These are phyloP conservation scores for Aspergillus costaricaensis DNA, from an alignment of 2,329 filamentous ascomycete genomes.

Conservation along the genomic window DNA sequence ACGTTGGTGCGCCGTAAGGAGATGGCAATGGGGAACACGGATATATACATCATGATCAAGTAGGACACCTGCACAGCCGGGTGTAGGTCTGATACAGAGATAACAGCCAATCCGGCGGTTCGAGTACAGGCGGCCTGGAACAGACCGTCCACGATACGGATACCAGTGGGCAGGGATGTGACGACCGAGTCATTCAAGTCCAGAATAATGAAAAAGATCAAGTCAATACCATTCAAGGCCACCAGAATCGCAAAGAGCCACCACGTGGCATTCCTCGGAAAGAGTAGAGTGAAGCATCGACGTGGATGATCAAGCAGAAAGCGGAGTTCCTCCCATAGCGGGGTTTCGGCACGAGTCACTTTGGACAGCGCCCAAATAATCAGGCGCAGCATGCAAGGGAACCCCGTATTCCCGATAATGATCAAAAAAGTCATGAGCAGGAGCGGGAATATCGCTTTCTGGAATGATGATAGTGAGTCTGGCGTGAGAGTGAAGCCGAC, in stretches of 20 bases:
- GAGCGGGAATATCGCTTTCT: constrained; percentile 72
- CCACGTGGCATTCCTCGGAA: constrained; percentile 89
- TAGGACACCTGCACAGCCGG: constrained; percentile 94
- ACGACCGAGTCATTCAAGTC: constrained; percentile 77
- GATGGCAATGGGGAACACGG: constrained; percentile 93
- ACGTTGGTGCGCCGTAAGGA: constrained; percentile 91
- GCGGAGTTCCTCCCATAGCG: constrained; percentile 82
- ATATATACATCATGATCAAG: constrained; percentile 99
- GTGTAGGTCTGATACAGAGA: constrained; percentile 75
- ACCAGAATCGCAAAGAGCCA: constrained; percentile 89
- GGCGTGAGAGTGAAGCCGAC: constrained; percentile 90
- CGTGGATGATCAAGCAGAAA: constrained; percentile 94
- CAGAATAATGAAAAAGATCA: constrained; percentile 89
- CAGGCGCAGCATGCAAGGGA: constrained; percentile 90
- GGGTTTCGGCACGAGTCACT: constrained; percentile 64
- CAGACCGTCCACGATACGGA: constrained; percentile 78
- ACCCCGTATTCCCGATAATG: constrained; percentile 92
- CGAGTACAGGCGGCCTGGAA: constrained; percentile 88
- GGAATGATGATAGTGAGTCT: constrained; percentile 91
- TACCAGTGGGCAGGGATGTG: constrained; percentile 66
- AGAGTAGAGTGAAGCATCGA: constrained; percentile 92
- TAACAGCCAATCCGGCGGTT: constrained; percentile 83
- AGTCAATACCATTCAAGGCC: constrained; percentile 76
- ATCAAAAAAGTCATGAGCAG: constrained; percentile 82
- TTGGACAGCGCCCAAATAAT: constrained; percentile 82